These are phyloP conservation scores for Abelmoschus esculentus DNA, from an alignment of 345 rosid species.

Conservation along the genomic window DNA sequence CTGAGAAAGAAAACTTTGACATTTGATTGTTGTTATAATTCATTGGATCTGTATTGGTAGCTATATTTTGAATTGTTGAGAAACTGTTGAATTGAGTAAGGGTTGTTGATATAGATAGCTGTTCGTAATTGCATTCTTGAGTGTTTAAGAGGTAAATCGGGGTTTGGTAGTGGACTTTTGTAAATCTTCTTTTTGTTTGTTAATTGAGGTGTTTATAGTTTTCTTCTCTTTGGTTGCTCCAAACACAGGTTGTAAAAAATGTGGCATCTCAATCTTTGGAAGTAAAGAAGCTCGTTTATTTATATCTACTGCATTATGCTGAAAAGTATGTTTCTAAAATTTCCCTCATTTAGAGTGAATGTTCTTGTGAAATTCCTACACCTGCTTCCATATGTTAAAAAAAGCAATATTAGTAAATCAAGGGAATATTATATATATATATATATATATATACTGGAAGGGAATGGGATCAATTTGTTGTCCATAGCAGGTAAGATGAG, in stretches of 20 bases:
- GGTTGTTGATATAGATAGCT: not conserved
- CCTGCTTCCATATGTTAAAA: not conserved
- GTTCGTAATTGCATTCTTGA: not conserved
- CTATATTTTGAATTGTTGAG: not conserved
- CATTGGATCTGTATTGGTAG: not conserved
- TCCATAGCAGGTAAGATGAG: not conserved
- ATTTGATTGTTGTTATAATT: too few relatives aligned
- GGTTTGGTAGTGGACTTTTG: not conserved
- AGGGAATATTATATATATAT: not conserved
- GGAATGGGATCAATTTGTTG: not conserved
- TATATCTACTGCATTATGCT: constrained; percentile 91
- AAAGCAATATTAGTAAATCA: not conserved
- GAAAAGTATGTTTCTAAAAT: constrained; percentile 21
- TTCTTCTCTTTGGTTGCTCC: constrained; percentile 6
- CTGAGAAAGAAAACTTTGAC: too few relatives aligned
- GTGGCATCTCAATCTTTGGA: constrained; percentile 91
- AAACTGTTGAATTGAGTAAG: not conserved
- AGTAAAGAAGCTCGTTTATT: constrained; percentile 94
- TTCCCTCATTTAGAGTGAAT: not conserved
- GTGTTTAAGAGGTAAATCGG: not conserved
- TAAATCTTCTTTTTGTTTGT: constrained; percentile 1
- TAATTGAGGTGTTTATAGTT: not conserved
- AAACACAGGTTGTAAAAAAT: constrained; percentile 82
- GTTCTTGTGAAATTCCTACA: not conserved
- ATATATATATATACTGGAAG: not conserved